Base-by-base conservation (phyloP, 2,329 filamentous ascomycete species). In the Alternaria triticimaculans region DNA sequence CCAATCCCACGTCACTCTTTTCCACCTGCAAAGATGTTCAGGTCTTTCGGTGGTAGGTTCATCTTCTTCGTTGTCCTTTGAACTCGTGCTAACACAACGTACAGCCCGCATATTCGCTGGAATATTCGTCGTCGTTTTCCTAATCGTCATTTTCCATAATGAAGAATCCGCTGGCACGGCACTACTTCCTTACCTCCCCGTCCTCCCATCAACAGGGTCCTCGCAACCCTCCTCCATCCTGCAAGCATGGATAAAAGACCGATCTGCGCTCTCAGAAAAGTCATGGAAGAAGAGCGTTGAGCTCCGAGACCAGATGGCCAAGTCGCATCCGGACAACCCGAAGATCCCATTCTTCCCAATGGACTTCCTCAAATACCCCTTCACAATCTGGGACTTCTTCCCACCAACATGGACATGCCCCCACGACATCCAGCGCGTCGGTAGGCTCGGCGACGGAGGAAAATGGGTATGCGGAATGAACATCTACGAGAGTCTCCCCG, bases 381-480 rank as follows among this genome's bases (percentile, higher is more conserved):
- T 67, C 66, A 77, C 75, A 0, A 66, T 78, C 43, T 78, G 76
- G 76, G 76, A 78, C 59, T 78, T 75, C 64, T 78, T 76, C 46
- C 75, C 76, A 1, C 66, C 76, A 8, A 74, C 74, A 5, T 78
- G 72, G 72, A 76, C 74, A 44, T 78, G 76, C 43, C 76, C 76
- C 11, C 76, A 76, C 43, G 76, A 78, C 60, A 66, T 78, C 33
- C 76, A 78, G 59, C 72, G 76, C 33, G 71, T 78, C 1, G 76
- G 76, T 4, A 65, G 75, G 9, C 67, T 78, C 7, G 76, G 76
- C 5, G 76, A 78, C 51, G 76, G 76, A 28, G 76, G 76, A 14
- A 78, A 78, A 66, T 78, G 76, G 76, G 75, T 78, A 18, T 78
- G 76, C 55, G 76, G 76, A 12, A 76, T 78, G 75, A 76, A 71